Evolutionary conservation across 139 green algal genomes (phyloP).

Genomic region (Coccomyxa sp.): DNA sequence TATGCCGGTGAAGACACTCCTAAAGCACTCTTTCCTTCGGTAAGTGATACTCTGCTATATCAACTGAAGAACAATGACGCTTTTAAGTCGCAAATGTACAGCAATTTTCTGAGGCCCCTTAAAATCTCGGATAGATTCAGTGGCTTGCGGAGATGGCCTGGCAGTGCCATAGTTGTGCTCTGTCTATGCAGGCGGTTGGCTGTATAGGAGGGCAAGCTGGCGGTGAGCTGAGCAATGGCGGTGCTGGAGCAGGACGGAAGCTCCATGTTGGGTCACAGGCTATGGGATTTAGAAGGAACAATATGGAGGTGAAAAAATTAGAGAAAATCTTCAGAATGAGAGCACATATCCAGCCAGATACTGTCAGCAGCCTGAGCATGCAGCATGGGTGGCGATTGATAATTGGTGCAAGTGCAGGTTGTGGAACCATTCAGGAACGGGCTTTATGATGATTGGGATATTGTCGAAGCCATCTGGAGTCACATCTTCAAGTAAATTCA

Average conservation of each 20-base stretch:
- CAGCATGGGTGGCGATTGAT: constrained; percentile 6
- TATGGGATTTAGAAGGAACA: constrained; percentile 44
- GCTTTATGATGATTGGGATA: constrained; percentile 70
- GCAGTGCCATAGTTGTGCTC: background rate
- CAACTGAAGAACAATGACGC: background rate
- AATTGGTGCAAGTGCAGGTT: constrained; percentile 34
- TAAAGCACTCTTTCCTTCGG: constrained; percentile 88
- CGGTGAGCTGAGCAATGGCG: background rate
- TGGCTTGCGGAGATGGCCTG: too few species aligned
- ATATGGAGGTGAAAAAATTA: constrained; percentile 56
- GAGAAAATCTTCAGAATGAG: too few species aligned
- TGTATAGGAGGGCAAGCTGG: background rate
- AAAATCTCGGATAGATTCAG: too few species aligned
- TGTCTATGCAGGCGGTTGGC: background rate
- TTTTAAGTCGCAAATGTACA: background rate
- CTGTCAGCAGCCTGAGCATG: background rate
- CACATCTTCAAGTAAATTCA: constrained; percentile 62
- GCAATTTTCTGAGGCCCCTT: background rate
- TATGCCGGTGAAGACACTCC: constrained; percentile 95
- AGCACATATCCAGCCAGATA: background rate
- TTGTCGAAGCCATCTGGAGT: constrained; percentile 64
- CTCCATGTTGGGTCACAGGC: constrained; percentile 44
- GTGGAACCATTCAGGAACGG: constrained; percentile 44
- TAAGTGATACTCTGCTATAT: constrained; percentile 4
- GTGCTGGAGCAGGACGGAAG: background rate